These are phyloP conservation scores for Dittrichia graveolens DNA, from an alignment of 129 eudicot species.

Conservation along the genomic window DNA sequence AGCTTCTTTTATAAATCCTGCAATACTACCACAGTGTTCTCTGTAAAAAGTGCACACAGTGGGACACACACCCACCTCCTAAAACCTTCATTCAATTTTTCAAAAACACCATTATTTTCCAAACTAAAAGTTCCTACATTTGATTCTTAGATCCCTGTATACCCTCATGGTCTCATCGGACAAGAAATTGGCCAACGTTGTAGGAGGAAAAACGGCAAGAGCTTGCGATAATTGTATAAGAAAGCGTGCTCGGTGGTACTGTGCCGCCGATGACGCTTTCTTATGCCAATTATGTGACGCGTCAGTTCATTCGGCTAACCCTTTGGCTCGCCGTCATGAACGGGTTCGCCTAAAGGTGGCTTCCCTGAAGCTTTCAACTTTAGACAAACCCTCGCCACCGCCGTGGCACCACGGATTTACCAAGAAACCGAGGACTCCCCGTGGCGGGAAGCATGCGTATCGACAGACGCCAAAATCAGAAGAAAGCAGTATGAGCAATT, in stretches of 20 bases:
- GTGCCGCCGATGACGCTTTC: slow-evolving; percentile 83
- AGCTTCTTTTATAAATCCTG: slow-evolving; percentile 25
- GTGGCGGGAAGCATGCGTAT: slow-evolving; percentile 35
- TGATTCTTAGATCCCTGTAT: background rate
- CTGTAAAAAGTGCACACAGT: slow-evolving; percentile 46
- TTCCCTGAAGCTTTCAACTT: slow-evolving; percentile 30
- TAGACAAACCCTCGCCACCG: slow-evolving; percentile 38
- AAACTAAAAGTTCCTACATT: slow-evolving; percentile 29
- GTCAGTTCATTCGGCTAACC: slow-evolving; percentile 66
- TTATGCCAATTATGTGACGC: slow-evolving; percentile 76
- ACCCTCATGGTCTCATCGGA: slow-evolving; percentile 45
- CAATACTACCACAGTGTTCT: slow-evolving; percentile 31
- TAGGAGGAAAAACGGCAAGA: slow-evolving; percentile 75
- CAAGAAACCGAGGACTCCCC: slow-evolving; percentile 73
- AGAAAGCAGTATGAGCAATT: slow-evolving; percentile 8
- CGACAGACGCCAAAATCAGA: slow-evolving; percentile 30
- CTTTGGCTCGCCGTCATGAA: slow-evolving; percentile 71
- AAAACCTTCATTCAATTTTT: slow-evolving; percentile 21
- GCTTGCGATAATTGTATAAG: slow-evolving; percentile 77
- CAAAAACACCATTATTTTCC: slow-evolving; percentile 5
- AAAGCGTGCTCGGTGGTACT: slow-evolving; percentile 84
- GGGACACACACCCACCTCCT: slow-evolving; percentile 49
- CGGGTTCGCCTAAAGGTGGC: slow-evolving; percentile 64
- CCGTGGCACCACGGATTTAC: slow-evolving; percentile 75
- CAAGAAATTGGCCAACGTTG: slow-evolving; percentile 55